Evolutionary conservation across 345 rosid genomes (phyloP).

Genomic region (Salix purpurea): DNA sequence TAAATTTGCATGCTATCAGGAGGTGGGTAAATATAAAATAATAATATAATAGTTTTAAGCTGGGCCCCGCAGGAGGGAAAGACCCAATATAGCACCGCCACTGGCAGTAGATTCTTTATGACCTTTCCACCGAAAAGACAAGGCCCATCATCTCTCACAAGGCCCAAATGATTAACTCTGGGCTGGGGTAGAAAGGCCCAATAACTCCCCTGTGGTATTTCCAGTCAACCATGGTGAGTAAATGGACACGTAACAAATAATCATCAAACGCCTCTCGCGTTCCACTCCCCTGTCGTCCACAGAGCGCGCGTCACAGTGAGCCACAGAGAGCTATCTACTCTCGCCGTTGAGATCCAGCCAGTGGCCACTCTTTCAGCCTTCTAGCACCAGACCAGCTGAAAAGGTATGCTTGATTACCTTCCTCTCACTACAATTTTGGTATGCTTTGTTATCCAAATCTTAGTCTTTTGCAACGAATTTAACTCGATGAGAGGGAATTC

Average conservation of each 20-base stretch:
- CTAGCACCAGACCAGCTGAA: neutral
- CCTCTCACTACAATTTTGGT: neutral
- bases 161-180: neutral
- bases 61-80: no score
- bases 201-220: no score
- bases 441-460: neutral
- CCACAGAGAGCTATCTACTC: neutral
- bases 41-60: no score
- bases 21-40: no score
- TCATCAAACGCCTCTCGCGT: neutral
- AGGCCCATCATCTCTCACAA: neutral
- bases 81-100: no score
- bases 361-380: no score
- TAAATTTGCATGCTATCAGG: no score
- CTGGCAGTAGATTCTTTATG: no score
- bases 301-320: neutral
- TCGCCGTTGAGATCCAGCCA: neutral
- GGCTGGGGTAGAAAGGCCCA: neutral
- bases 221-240: no score
- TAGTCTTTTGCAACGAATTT: neutral
- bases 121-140: neutral
- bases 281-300: neutral
- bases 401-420: neutral
- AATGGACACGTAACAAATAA: neutral
- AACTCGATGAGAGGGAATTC: no score